Conservation (phyloP, 345 rosid genomes). For the Cardamine occulta region DNA sequence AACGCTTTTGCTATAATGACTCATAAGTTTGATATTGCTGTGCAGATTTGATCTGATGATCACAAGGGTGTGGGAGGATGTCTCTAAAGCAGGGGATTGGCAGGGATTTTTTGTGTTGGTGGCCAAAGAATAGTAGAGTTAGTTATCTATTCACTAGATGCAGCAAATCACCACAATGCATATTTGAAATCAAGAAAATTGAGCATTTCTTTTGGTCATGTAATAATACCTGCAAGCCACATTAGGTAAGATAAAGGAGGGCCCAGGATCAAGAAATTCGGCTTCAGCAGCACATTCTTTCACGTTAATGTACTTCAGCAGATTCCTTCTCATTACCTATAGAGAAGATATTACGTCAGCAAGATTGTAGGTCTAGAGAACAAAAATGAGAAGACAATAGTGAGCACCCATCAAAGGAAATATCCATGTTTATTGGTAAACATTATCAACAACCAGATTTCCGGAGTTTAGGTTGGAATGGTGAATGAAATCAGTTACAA, state of each 20-base stretch:
- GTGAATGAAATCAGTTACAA: background rate
- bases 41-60: conserved; percentile 1
- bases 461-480: background rate
- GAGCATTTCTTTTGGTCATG: conserved; percentile 23
- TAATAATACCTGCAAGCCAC: conserved; percentile 85
- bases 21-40: background rate
- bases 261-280: conserved; percentile 66
- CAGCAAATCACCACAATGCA: conserved; percentile 26
- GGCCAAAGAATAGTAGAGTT: background rate
- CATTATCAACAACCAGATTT: conserved; percentile 5
- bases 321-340: conserved; percentile 83
- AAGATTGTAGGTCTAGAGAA: conserved; percentile 27
- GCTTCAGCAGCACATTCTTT: conserved; percentile 88
- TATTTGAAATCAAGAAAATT: conserved; percentile 30
- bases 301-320: conserved; percentile 71
- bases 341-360: conserved; percentile 28
- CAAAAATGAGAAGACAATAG: conserved; percentile 17
- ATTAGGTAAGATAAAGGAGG: conserved; percentile 74
- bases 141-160: conserved; percentile 15
- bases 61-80: conserved; percentile 10
- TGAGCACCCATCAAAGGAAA: background rate
- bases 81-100: background rate
- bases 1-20: conserved; percentile 14
- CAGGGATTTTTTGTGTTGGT: background rate
- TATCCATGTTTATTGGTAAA: conserved; percentile 9